Conservation (phyloP, 345 rosid species). For the Melastoma malabathricum region DNA sequence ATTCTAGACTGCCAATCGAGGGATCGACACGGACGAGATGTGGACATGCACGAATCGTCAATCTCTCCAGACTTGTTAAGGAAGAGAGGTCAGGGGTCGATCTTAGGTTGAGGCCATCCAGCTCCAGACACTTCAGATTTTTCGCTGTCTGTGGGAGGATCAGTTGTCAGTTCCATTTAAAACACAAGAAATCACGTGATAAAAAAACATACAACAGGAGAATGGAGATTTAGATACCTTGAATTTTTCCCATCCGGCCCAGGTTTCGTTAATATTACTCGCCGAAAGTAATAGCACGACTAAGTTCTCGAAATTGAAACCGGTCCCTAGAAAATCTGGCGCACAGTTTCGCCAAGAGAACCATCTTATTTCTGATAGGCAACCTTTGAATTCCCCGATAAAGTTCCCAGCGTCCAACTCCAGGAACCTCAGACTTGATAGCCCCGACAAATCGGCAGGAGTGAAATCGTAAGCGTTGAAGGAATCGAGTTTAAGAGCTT, state of each 20-base stretch:
- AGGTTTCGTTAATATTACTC: neutral
- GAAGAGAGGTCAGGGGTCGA: too few relatives aligned
- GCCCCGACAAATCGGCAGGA: neutral
- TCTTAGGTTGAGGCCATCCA: too few relatives aligned
- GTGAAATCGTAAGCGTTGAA: fast-evolving
- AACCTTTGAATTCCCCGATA: neutral
- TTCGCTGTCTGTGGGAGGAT: too few relatives aligned
- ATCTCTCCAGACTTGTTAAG: too few relatives aligned
- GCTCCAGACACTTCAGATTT: too few relatives aligned
- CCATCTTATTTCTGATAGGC: slow-evolving; percentile 4
- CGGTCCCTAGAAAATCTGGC: neutral
- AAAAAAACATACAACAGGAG: too few relatives aligned
- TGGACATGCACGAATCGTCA: too few relatives aligned
- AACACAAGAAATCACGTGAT: too few relatives aligned
- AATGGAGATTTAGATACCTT: neutral
- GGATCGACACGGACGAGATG: too few relatives aligned
- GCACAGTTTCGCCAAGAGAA: neutral
- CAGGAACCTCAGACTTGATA: slow-evolving; percentile 5
- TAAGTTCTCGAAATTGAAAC: neutral
- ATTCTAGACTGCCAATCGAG: too few relatives aligned
- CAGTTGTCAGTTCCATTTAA: too few relatives aligned
- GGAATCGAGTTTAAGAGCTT: neutral
- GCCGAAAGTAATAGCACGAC: neutral
- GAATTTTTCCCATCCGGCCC: neutral
- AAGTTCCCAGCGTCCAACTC: neutral